Conservation (phyloP, 148 eudicot species). For the Persicaria maculosa region DNA sequence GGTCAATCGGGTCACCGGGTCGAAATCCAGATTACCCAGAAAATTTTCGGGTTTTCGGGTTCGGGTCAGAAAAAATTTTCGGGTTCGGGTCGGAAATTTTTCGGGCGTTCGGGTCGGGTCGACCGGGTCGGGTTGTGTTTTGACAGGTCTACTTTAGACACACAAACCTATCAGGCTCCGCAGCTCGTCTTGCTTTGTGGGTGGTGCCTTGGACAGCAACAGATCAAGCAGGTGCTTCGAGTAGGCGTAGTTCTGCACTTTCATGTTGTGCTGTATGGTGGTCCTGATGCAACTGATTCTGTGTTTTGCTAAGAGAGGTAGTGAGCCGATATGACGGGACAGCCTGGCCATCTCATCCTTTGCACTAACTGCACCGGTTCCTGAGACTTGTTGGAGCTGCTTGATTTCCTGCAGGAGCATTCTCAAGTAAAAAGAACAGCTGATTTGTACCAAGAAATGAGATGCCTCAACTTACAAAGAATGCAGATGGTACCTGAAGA, state of each 20-base stretch:
- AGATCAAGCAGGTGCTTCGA: constrained; percentile 94
- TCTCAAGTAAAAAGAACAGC: neutral
- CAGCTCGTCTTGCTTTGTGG: constrained; percentile 90
- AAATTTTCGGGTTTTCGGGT: too few species aligned
- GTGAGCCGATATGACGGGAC: constrained; percentile 86
- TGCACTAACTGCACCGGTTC: constrained; percentile 83
- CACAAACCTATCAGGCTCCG: constrained; percentile 87
- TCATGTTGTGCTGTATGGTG: constrained; percentile 95
- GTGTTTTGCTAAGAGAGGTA: constrained; percentile 93
- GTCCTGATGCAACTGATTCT: constrained; percentile 88
- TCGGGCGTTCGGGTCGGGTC: too few species aligned
- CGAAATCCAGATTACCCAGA: too few species aligned
- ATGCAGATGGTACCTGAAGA: constrained; percentile 50
- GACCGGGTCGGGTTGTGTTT: too few species aligned
- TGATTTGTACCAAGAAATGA: neutral
- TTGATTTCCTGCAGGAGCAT: constrained; percentile 64
- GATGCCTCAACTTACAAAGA: too few species aligned
- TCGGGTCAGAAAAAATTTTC: too few species aligned
- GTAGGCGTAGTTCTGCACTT: constrained; percentile 82
- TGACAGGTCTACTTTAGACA: too few species aligned
- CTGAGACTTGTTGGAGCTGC: constrained; percentile 80
- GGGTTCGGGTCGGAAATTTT: too few species aligned
- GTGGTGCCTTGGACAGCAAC: constrained; percentile 82
- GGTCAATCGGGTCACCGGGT: too few species aligned
- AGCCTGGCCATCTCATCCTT: constrained; percentile 94